Conservation (phyloP, 2,329 filamentous ascomycete genomes). For the Aspergillus sp. region DNA sequence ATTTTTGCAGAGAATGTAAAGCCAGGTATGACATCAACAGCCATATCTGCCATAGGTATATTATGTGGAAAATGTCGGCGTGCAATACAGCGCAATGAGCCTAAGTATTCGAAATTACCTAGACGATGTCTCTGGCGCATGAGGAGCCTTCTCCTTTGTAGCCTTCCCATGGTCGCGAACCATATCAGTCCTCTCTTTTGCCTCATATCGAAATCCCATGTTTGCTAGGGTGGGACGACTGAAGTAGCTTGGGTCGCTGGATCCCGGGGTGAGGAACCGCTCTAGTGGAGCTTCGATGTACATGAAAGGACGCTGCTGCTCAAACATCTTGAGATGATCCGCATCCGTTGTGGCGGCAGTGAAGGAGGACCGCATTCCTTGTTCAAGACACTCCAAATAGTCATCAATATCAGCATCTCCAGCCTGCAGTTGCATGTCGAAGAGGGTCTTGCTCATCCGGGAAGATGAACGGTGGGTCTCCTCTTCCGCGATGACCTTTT, state of each 20-base stretch:
- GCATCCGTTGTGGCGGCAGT: neutral
- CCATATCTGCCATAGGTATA: neutral
- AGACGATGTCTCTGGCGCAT: neutral
- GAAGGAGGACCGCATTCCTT: neutral
- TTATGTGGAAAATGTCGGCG: neutral
- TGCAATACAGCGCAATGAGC: neutral
- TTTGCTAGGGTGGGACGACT: constrained; percentile 16
- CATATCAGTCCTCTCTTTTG: constrained; percentile 14
- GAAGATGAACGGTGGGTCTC: constrained; percentile 16
- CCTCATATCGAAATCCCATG: constrained; percentile 16
- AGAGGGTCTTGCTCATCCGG: constrained; percentile 1
- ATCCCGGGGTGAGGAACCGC: constrained; percentile 25
- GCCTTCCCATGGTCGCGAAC: constrained; percentile 14
- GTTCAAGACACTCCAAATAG: constrained; percentile 8
- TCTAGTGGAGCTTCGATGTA: constrained; percentile 23
- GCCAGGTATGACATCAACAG: neutral
- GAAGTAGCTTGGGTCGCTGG: constrained; percentile 20
- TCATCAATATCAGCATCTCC: constrained; percentile 7
- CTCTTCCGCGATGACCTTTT: constrained; percentile 22
- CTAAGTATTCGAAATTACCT: neutral
- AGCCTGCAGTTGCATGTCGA: neutral
- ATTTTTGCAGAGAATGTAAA: neutral
- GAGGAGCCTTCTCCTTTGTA: neutral
- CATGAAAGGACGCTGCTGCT: constrained; percentile 4
- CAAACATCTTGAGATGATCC: constrained; percentile 13